Conservation (phyloP, 768 basidiomycete genomes). For the Suillus bovinus region DNA sequence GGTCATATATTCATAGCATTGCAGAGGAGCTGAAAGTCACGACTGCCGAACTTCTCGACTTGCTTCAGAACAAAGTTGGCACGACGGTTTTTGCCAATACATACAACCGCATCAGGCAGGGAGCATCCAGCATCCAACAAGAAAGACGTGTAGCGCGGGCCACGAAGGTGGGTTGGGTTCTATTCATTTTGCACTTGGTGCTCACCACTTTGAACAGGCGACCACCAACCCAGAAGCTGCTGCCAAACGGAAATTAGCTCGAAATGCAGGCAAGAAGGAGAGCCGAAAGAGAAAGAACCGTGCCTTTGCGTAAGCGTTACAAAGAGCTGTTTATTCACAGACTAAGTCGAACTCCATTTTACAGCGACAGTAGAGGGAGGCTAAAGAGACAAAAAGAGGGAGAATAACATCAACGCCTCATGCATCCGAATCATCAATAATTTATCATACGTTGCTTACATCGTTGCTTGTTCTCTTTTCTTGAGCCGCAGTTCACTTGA, state of each 20-base stretch:
- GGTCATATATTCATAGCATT: conserved; percentile 1
- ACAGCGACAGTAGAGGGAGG: conserved; percentile 51
- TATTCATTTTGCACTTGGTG: background rate
- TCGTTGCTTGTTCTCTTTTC: background rate
- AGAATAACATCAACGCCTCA: conserved; percentile 10
- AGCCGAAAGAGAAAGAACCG: conserved; percentile 77
- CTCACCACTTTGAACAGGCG: conserved; percentile 40
- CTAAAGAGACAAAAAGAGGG: conserved; percentile 46
- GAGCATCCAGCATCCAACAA: conserved; percentile 61
- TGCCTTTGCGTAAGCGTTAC: conserved; percentile 54
- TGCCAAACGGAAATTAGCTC: conserved; percentile 70
- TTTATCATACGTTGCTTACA: background rate
- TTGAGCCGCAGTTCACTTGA: background rate
- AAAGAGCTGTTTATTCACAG: background rate
- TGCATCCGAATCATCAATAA: background rate
- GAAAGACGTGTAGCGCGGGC: conserved; percentile 68
- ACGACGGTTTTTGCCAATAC: conserved; percentile 76
- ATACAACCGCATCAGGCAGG: conserved; percentile 82
- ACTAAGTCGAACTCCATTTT: background rate
- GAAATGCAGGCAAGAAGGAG: conserved; percentile 79
- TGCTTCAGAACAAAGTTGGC: conserved; percentile 86
- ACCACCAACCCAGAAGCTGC: conserved; percentile 75
- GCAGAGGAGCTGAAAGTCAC: conserved; percentile 83
- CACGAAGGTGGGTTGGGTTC: conserved; percentile 40
- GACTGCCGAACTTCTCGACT: conserved; percentile 80